Evolutionary conservation across 345 rosid species (phyloP).

Genomic region (Moricandia moricandioides): DNA sequence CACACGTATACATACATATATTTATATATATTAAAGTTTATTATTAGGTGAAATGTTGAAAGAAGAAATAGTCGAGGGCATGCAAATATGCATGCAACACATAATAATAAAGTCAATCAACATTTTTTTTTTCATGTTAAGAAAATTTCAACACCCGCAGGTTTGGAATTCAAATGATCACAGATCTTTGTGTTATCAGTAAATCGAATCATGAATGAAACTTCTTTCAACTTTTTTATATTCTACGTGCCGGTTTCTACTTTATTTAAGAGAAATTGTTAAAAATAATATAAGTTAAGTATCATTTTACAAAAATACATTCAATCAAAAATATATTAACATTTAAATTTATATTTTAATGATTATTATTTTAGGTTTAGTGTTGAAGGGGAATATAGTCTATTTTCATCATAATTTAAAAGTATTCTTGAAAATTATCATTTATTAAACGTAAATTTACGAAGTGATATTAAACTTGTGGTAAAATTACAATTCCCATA

Average conservation of each 20-base stretch:
- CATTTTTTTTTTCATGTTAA: neutral
- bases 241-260: neutral
- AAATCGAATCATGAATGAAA: neutral
- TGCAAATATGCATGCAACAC: conserved; percentile 15
- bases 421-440: no score
- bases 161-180: conserved; percentile 10
- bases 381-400: no score
- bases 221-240: neutral
- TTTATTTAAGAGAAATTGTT: no score
- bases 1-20: neutral
- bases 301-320: no score
- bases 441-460: no score
- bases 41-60: neutral
- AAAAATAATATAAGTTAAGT: no score
- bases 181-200: conserved; percentile 10
- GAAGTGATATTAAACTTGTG: no score
- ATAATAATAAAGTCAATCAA: neutral
- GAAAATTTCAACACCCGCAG: neutral
- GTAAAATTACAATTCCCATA: no score
- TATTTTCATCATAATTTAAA: no score
- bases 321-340: no score
- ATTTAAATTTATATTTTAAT: no score
- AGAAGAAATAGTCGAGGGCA: neutral
- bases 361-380: no score
- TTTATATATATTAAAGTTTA: neutral